A percentile compares a stretch with the other conserved stretches of the same genome.
Conservation (phyloP, 73 alveolate genomes). For the Blepharisma stoltei region DNA sequence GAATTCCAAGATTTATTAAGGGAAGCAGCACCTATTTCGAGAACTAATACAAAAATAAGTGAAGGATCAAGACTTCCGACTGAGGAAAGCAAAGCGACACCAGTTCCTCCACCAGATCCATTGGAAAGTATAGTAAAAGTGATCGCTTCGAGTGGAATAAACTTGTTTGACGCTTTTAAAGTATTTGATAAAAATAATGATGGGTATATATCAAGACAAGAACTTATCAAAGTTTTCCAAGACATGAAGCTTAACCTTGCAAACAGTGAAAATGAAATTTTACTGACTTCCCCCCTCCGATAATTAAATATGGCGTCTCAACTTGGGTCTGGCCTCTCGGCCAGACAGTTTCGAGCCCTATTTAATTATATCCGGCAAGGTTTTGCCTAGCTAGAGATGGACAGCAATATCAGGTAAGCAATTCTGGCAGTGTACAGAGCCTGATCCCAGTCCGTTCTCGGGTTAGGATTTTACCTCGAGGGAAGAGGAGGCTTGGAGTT, state of each 20-base stretch:
- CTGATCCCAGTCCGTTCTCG: too few relatives aligned
- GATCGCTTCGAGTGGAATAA: neutral
- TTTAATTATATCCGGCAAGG: too few relatives aligned
- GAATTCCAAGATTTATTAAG: neutral
- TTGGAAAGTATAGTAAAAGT: neutral
- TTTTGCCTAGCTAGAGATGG: too few relatives aligned
- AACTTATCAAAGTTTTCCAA: conserved; percentile 23
- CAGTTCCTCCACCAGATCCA: neutral
- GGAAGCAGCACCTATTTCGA: conserved; percentile 22
- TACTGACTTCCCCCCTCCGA: too few relatives aligned
- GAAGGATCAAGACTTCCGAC: conserved; percentile 15
- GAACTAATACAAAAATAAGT: neutral
- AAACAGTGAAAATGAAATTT: neutral
- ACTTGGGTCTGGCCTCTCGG: too few relatives aligned
- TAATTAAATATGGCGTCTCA: too few relatives aligned
- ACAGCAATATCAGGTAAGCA: too few relatives aligned
- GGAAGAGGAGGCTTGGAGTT: too few relatives aligned
- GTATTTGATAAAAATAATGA: conserved; percentile 28
- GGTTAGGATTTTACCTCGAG: too few relatives aligned
- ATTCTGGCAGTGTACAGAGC: too few relatives aligned
- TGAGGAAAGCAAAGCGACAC: neutral
- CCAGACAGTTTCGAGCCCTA: too few relatives aligned
- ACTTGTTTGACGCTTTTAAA: neutral
- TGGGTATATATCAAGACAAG: conserved; percentile 18
- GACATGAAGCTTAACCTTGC: neutral